Base-by-base conservation (phyloP, 1,284 basidiomycete species). In the Melanopsichium pennsylvanicum region DNA sequence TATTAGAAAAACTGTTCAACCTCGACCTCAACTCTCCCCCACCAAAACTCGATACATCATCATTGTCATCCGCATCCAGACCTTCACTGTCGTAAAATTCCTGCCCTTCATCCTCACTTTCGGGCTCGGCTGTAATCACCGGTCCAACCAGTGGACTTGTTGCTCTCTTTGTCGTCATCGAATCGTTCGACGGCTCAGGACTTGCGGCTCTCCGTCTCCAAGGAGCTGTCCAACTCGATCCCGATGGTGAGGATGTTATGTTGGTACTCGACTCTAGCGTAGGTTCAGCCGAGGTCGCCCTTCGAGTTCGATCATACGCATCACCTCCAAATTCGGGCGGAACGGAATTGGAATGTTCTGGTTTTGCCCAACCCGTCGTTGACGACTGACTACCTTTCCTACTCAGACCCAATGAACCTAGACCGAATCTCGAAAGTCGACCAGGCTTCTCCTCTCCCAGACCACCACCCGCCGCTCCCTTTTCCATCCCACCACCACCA, bases 131-230 rank as follows among this genome's bases (percentile, higher is more conserved):
- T 0, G 63, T 69, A 21, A 68, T 59, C 15, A 64, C 71, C 0
- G 72, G 66, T 2, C 74, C 74, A 1, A 76, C 62, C 5, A 76
- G 34, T 4, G 74, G 74, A 15, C 54, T 61, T 0, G 64, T 75
- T 2, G 73, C 69, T 3, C 64, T 39, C 21, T 32, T 33, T 1
- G 21, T 15, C 3, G 31, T 8, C 25, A 26, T 37, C 41, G 44
- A n/a, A n/a, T n/a, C n/a, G n/a, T n/a, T n/a, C n/a, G n/a, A n/a
- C n/a, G n/a, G n/a, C n/a, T 46, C 54, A 4, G 73, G 69, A 19
- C 57, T 60, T 7, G 64, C 58, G 1, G 73, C 69, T 1, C 72
- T 39, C 5, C 71, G 22, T 2, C 73, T 19, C 74, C 72, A 75
- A 5, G 68, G 63, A 1, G 72, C 63, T 0, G 58, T 55, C 74